Evolutionary conservation across 208 protist genomes (phyloP), one percentile per base, ranked within the genome.

Genomic region (Leptomonas seymouri): DNA sequence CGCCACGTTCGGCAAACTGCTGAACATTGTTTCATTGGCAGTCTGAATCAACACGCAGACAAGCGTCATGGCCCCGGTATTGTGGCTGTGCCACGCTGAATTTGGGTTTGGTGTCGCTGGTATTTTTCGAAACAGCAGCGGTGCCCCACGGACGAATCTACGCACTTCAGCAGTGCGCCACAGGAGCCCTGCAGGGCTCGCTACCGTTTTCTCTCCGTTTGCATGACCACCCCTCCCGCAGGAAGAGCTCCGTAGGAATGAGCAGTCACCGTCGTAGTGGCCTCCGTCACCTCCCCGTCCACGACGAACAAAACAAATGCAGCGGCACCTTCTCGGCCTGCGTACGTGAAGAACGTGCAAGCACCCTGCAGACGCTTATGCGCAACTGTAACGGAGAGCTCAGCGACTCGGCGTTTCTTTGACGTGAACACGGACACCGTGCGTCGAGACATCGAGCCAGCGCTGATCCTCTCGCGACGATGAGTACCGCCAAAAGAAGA

Each of bases 21-120:
- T 34, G 23, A 55, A 12, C 2, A 36, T 57, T 12, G 46, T 67
- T 11, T 67, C 61, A 15, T 49, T 67, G 9, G 31, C 46, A 18
- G 11, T 3, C 34, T 67, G 61, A 48, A 30, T 67, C 21, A n/a
- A 55, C 0, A n/a, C 46, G 50, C 25, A 48, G 39, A 1, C 34
- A 16, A 49, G 1, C 3, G n/a, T 53, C 2, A 23, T 55, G 20
- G 42, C 53, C 3, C 18, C 30, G 1, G 36, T 20, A 15, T 39
- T 41, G 60, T 74, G 69, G 69, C 39, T 74, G 60, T 16, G 50
- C 12, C 41, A 31, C 3, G 69, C 69, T n/a, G n/a, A n/a, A n/a
- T n/a, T n/a, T n/a, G n/a, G n/a, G n/a, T n/a, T n/a, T n/a, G 5
- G 44, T 67, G 12, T 36, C 25, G 4, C 46, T 76, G 14, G 55